A percentile compares a stretch with the other conserved stretches of the same genome.
These are phyloP conservation scores for Fraxinus angustifolia DNA, from an alignment of 305 asterid genomes.

Conservation along the genomic window DNA sequence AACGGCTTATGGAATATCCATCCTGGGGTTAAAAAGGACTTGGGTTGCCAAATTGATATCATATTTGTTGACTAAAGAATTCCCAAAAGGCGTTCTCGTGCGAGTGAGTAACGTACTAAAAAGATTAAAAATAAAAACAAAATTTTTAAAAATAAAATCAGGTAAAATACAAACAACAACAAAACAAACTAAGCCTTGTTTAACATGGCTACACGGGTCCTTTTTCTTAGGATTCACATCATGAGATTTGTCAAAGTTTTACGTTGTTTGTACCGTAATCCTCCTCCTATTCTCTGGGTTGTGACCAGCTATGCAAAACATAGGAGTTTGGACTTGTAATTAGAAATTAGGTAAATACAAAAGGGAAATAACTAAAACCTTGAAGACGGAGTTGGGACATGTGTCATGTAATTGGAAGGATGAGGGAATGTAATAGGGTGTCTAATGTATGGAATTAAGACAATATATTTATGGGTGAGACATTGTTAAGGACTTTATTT, in stretches of 20 bases:
- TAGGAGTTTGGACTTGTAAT: neutral
- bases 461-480: neutral
- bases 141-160: neutral
- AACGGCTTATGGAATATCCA: neutral
- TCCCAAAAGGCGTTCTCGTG: neutral
- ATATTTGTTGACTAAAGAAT: neutral
- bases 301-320: neutral
- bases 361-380: neutral
- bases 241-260: neutral
- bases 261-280: neutral
- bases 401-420: neutral
- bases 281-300: neutral
- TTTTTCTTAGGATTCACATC: neutral
- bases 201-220: neutral
- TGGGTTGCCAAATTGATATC: neutral
- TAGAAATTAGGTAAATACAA: neutral
- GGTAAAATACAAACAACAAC: neutral
- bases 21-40: neutral
- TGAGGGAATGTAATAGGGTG: neutral
- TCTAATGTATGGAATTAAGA: neutral
- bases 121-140: neutral
- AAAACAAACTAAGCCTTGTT: neutral
- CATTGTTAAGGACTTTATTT: neutral
- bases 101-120: neutral
- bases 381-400: neutral